phyloP scores from a whole-genome alignment of 1,139 yeast species.

The Debaryomycetaceae sp. region DNA sequence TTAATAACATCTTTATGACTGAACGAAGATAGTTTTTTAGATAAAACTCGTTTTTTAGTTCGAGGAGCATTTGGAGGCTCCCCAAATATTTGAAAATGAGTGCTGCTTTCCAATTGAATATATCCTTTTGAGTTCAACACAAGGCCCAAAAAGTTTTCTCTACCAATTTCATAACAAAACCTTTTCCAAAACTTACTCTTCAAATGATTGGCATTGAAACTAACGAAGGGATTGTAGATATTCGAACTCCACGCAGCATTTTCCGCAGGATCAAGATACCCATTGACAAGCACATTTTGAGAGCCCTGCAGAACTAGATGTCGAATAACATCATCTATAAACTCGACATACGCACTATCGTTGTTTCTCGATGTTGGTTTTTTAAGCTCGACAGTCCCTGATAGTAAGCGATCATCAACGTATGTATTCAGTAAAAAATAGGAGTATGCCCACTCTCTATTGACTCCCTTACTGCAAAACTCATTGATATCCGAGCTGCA shows the following conservation, averaged over 20 bases:
- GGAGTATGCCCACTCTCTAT: background rate
- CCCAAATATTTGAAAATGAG: conserved; percentile 37
- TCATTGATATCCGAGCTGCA: background rate
- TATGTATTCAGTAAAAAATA: background rate
- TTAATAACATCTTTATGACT: conserved; percentile 1
- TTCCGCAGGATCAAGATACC: conserved; percentile 21
- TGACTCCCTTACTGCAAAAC: background rate
- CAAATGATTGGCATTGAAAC: conserved; percentile 25
- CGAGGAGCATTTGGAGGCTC: conserved; percentile 3
- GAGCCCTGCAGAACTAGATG: conserved; percentile 16
- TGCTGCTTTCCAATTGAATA: conserved; percentile 10
- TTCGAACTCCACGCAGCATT: conserved; percentile 12
- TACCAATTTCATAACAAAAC: conserved; percentile 31
- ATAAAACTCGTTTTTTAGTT: background rate
- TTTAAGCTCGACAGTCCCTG: background rate
- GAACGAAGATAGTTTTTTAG: conserved; percentile 12
- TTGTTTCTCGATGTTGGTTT: background rate
- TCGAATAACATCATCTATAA: conserved; percentile 21
- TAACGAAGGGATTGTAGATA: conserved; percentile 19
- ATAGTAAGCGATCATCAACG: background rate
- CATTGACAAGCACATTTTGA: conserved; percentile 21
- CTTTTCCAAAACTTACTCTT: conserved; percentile 36
- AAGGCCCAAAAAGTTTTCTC: conserved; percentile 25
- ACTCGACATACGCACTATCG: conserved; percentile 18
- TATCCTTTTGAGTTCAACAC: conserved; percentile 28